Conservation (phyloP, 2,329 filamentous ascomycete species). For the Aspergillus unguis region DNA sequence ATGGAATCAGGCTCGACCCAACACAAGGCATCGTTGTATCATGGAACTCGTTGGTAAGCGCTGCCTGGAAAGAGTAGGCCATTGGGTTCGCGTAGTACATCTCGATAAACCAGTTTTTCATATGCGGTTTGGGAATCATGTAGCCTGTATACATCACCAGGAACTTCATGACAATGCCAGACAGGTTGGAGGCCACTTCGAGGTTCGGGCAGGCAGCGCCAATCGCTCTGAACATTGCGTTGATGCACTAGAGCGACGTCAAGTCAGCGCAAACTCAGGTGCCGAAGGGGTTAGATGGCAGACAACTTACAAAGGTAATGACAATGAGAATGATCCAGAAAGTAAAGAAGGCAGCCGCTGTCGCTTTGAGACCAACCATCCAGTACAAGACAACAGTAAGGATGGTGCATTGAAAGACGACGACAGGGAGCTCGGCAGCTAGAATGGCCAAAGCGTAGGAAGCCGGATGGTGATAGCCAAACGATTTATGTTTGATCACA, state of each 20-base stretch:
- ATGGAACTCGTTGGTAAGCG: constrained; percentile 32
- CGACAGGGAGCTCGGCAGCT: constrained; percentile 48
- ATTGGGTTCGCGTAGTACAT: constrained; percentile 32
- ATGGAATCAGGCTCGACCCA: constrained; percentile 28
- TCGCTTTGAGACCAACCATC: constrained; percentile 54
- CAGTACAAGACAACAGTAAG: constrained; percentile 61
- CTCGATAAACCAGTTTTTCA: constrained; percentile 51
- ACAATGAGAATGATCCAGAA: constrained; percentile 45
- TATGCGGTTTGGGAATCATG: constrained; percentile 41
- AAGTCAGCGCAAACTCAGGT: constrained; percentile 36
- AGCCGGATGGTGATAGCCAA: constrained; percentile 54
- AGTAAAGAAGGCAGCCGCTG: constrained; percentile 57
- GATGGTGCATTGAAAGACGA: constrained; percentile 55
- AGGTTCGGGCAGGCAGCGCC: constrained; percentile 54
- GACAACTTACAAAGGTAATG: background rate
- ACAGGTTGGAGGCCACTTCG: constrained; percentile 54
- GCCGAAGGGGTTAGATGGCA: background rate
- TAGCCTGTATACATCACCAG: constrained; percentile 38
- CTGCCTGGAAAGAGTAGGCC: constrained; percentile 31
- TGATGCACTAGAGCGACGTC: constrained; percentile 47
- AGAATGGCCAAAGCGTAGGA: constrained; percentile 35
- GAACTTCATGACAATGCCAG: constrained; percentile 28
- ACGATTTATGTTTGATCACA: constrained; percentile 55
- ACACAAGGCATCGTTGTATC: constrained; percentile 27
- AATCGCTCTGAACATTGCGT: constrained; percentile 53